Evolutionary conservation across 164 flowering plant species (phyloP).

Genomic region (Tetracentron sinense): DNA sequence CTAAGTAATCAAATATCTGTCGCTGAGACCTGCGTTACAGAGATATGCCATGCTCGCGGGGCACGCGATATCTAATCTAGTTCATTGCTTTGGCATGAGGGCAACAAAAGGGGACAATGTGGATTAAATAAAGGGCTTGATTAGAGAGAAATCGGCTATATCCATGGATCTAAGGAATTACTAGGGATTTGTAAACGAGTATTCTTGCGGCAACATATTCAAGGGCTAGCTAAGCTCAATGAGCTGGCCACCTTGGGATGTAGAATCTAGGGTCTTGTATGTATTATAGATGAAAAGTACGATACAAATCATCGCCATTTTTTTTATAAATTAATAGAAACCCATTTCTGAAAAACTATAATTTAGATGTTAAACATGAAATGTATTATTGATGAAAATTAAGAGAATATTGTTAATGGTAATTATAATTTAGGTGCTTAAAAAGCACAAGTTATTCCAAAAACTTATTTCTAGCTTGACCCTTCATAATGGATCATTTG

Average conservation of each 20-base stretch:
- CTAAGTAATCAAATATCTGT: conserved; percentile 8
- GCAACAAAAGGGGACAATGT: conserved; percentile 23
- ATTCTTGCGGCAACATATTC: conserved; percentile 12
- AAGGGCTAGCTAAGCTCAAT: conserved; percentile 1
- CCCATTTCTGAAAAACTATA: too few species aligned
- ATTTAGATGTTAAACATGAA: too few species aligned
- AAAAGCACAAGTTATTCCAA: too few species aligned
- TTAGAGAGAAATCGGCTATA: conserved; percentile 15
- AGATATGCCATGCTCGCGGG: conserved; percentile 31
- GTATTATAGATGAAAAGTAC: neutral
- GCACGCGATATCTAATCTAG: too few species aligned
- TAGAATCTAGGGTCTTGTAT: conserved; percentile 8
- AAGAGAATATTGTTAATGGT: too few species aligned
- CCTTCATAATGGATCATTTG: too few species aligned
- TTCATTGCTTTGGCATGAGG: conserved; percentile 34
- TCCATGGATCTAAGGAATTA: conserved; percentile 18
- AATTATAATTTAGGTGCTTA: too few species aligned
- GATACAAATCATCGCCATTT: neutral
- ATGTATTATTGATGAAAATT: too few species aligned
- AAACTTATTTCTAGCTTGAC: too few species aligned
- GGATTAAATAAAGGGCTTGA: conserved; percentile 16
- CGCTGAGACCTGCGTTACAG: conserved; percentile 6
- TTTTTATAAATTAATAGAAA: neutral
- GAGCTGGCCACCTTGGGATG: conserved; percentile 23
- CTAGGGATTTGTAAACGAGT: conserved; percentile 16